Conservation (phyloP, 768 basidiomycete genomes). For the Lyophyllum decastes region DNA sequence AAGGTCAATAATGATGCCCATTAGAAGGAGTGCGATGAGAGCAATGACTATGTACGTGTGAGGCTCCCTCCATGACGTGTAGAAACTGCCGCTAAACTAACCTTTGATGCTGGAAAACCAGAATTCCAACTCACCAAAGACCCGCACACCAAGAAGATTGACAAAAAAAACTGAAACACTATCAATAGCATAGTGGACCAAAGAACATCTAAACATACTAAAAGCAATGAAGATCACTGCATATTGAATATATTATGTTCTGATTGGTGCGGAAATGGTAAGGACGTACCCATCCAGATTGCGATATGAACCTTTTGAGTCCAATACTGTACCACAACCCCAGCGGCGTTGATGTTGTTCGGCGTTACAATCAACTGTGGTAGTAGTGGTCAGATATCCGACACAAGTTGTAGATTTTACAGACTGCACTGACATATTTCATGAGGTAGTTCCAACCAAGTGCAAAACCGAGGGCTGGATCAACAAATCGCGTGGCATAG, state of each 20-base stretch:
- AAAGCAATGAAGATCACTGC: slow-evolving; percentile 59
- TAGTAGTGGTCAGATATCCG: slow-evolving; percentile 1
- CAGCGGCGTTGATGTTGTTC: slow-evolving; percentile 66
- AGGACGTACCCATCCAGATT: slow-evolving; percentile 57
- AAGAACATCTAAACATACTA: slow-evolving; percentile 35
- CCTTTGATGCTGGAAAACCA: slow-evolving; percentile 76
- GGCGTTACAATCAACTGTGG: slow-evolving; percentile 61
- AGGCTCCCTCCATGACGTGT: not conserved
- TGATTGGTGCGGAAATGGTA: not conserved
- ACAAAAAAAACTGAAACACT: slow-evolving; percentile 44
- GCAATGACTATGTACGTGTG: slow-evolving; percentile 33
- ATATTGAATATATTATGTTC: slow-evolving; percentile 5
- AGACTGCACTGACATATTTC: slow-evolving; percentile 44
- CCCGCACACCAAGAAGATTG: slow-evolving; percentile 63
- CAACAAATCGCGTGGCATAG: slow-evolving; percentile 65
- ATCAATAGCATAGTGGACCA: not conserved
- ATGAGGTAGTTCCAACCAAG: slow-evolving; percentile 65
- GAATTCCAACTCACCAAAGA: slow-evolving; percentile 76
- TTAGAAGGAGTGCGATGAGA: slow-evolving; percentile 52
- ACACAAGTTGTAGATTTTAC: not conserved
- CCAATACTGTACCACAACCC: slow-evolving; percentile 54
- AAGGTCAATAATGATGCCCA: slow-evolving; percentile 66
- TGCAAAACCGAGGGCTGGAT: slow-evolving; percentile 69
- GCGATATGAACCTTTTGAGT: slow-evolving; percentile 42
- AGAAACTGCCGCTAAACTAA: slow-evolving; percentile 16